These are phyloP conservation scores for Dovyalis caffra DNA, from an alignment of 345 rosid genomes.

Conservation along the genomic window DNA sequence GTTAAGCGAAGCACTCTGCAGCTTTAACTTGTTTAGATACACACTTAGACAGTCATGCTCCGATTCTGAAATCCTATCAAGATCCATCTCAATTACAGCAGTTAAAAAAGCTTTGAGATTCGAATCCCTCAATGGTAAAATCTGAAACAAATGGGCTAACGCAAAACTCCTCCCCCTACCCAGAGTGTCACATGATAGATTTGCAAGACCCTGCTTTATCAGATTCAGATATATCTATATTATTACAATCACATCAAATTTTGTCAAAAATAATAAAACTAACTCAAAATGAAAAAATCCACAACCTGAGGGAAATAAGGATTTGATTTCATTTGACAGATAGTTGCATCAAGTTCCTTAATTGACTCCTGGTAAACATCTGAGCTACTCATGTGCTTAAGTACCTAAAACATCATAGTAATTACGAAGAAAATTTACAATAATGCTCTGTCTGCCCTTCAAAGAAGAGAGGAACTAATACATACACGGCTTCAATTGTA, in stretches of 20 bases:
- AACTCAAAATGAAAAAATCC: neutral
- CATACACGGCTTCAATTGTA: no score
- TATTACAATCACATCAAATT: neutral
- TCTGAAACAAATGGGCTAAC: slow-evolving; percentile 42
- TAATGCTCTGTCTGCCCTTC: neutral
- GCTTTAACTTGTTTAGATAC: slow-evolving; percentile 37
- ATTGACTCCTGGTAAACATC: slow-evolving; percentile 46
- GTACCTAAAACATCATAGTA: slow-evolving; percentile 34
- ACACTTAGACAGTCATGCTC: slow-evolving; percentile 22
- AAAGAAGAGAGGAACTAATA: neutral
- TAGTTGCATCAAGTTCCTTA: slow-evolving; percentile 59
- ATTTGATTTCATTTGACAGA: slow-evolving; percentile 47
- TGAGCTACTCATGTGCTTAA: slow-evolving; percentile 39
- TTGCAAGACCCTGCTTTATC: slow-evolving; percentile 60
- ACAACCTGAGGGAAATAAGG: slow-evolving; percentile 78
- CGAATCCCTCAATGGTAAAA: slow-evolving; percentile 58
- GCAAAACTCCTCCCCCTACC: slow-evolving; percentile 43
- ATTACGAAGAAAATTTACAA: neutral
- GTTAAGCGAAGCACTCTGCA: slow-evolving; percentile 19
- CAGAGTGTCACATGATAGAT: slow-evolving; percentile 56
- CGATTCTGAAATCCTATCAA: slow-evolving; percentile 24
- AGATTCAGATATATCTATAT: neutral
- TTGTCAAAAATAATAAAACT: no score
- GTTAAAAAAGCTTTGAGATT: slow-evolving; percentile 61
- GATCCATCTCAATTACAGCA: slow-evolving; percentile 57